Percentiles rank a stretch among this genome's conserved stretches.
These are phyloP conservation scores for Breviolum minutum DNA, from an alignment of 73 alveolate genomes.

Conservation along the genomic window DNA sequence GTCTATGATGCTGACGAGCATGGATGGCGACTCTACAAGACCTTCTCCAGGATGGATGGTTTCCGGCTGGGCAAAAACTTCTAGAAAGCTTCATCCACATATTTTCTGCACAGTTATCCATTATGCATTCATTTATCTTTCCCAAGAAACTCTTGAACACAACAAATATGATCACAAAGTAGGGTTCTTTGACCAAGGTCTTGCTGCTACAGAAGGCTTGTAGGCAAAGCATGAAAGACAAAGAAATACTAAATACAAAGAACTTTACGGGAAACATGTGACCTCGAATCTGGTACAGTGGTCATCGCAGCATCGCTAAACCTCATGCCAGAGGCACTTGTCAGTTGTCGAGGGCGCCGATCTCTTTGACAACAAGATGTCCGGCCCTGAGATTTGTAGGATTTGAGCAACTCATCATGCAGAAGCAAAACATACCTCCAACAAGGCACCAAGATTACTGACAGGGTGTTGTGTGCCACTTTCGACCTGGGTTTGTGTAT, in stretches of 20 bases:
- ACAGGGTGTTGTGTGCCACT: not conserved
- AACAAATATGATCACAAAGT: not conserved
- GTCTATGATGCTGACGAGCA: slow-evolving; percentile 57
- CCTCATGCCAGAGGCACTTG: slow-evolving; percentile 33
- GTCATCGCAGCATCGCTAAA: not conserved
- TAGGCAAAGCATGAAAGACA: too few relatives aligned
- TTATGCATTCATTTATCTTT: not conserved
- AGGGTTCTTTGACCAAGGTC: too few relatives aligned
- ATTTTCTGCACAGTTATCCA: not conserved
- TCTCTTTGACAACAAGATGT: slow-evolving; percentile 81
- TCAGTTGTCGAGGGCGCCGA: slow-evolving; percentile 77
- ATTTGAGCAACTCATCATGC: too few relatives aligned
- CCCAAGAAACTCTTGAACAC: not conserved
- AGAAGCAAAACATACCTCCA: too few relatives aligned
- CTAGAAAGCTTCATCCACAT: not conserved
- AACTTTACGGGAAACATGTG: too few relatives aligned
- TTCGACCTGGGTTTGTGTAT: not conserved
- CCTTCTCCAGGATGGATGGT: slow-evolving; percentile 30
- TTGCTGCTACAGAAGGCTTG: too few relatives aligned
- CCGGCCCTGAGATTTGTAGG: not conserved
- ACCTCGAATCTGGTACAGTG: too few relatives aligned
- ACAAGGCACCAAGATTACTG: not conserved
- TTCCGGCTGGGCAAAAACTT: not conserved
- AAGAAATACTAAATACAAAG: too few relatives aligned
- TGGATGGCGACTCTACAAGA: slow-evolving; percentile 76